A percentile compares a stretch with the other conserved stretches of the same genome.
Evolutionary conservation across 106 monocot genomes (phyloP).

Genomic region (Ottelia alismoides): DNA sequence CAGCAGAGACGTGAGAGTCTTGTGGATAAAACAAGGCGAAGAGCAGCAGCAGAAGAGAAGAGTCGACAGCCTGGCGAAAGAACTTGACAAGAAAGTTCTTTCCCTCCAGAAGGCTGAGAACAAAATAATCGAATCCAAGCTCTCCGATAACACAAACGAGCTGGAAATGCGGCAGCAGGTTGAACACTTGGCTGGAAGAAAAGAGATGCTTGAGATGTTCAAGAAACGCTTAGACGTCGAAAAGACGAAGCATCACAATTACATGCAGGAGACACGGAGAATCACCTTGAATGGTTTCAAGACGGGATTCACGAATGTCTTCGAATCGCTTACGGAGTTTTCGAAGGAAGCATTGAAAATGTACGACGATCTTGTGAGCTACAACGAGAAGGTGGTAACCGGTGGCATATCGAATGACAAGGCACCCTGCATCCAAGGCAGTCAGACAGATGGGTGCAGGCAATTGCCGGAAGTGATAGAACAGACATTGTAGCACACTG

Average conservation of each 20-base stretch:
- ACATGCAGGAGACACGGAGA: constrained; percentile 66
- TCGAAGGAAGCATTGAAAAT: constrained; percentile 49
- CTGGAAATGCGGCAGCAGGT: constrained; percentile 35
- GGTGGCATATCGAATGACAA: constrained; percentile 18
- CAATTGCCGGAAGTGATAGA: too few relatives aligned
- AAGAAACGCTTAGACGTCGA: constrained; percentile 54
- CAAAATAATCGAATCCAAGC: constrained; percentile 58
- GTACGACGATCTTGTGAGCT: constrained; percentile 42
- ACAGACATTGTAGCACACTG: too few relatives aligned
- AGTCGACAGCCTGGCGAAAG: constrained; percentile 74
- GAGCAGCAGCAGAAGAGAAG: constrained; percentile 93
- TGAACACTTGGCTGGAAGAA: constrained; percentile 52
- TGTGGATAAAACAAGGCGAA: constrained; percentile 79
- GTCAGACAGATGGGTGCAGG: too few relatives aligned
- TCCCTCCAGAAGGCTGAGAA: constrained; percentile 62
- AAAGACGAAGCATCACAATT: constrained; percentile 64
- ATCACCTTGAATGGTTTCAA: constrained; percentile 70
- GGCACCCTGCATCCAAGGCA: constrained; percentile 27
- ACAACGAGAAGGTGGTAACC: constrained; percentile 19
- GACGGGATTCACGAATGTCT: constrained; percentile 45
- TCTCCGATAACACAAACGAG: constrained; percentile 44
- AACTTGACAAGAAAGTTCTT: constrained; percentile 41
- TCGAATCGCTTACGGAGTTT: constrained; percentile 59
- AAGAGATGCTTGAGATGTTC: constrained; percentile 35
- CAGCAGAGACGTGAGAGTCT: constrained; percentile 35